These are phyloP conservation scores for Helicostylum pulchrum DNA, from an alignment of 192 early-diverging fungal species.

Conservation along the genomic window DNA sequence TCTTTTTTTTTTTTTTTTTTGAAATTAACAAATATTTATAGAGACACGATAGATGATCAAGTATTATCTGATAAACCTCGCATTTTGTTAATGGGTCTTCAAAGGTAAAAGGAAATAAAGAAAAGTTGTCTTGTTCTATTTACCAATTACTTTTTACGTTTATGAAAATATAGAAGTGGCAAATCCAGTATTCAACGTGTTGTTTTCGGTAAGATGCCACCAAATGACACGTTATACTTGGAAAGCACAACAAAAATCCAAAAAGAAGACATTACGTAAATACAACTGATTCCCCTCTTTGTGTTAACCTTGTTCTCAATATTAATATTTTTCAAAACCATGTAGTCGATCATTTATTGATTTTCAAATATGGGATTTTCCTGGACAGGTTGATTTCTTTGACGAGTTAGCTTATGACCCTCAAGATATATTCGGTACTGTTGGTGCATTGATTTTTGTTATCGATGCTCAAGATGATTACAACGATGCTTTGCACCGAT, in stretches of 20 bases:
- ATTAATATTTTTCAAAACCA: background rate
- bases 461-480: constrained; percentile 97
- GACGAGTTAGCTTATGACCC: constrained; percentile 63
- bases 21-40: constrained; percentile 5
- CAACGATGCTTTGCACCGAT: constrained; percentile 67
- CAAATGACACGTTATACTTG: constrained; percentile 82
- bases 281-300: background rate
- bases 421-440: constrained; percentile 60
- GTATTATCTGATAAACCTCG: constrained; percentile 34
- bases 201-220: constrained; percentile 85
- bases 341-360: constrained; percentile 68
- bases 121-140: background rate
- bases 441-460: constrained; percentile 87
- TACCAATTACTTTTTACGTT: background rate
- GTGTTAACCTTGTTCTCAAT: background rate
- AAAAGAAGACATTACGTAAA: constrained; percentile 67
- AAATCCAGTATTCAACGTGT: constrained; percentile 83
- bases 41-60: constrained; percentile 29
- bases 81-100: constrained; percentile 47
- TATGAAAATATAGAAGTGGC: constrained; percentile 60
- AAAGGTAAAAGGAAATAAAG: constrained; percentile 24
- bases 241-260: constrained; percentile 72
- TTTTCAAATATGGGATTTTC: constrained; percentile 90
- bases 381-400: constrained; percentile 81
- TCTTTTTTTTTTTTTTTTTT: background rate